phyloP scores from a whole-genome alignment of 805 yeast species.

The Lipomyces sp. region DNA sequence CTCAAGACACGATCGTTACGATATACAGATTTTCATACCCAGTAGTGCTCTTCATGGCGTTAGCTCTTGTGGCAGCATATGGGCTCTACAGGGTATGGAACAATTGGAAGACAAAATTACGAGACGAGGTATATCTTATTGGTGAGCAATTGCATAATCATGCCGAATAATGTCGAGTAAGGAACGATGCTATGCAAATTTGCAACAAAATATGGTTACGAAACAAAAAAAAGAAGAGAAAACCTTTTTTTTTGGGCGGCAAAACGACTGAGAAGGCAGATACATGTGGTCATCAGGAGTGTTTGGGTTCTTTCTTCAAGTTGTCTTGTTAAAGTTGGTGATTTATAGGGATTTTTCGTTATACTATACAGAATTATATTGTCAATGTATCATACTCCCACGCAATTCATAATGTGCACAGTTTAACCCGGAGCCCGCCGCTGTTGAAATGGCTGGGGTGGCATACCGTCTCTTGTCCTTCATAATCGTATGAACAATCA shows the following conservation, averaged over 20 bases:
- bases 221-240: no score
- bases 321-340: slow-evolving; percentile 1
- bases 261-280: background rate
- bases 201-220: background rate
- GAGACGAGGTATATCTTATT: slow-evolving; percentile 45
- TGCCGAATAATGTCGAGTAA: slow-evolving; percentile 18
- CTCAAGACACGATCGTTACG: slow-evolving; percentile 18
- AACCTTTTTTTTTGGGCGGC: background rate
- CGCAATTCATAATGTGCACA: background rate
- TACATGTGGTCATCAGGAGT: slow-evolving; percentile 3
- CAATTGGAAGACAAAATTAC: slow-evolving; percentile 38
- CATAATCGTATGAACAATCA: no score
- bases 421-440: background rate
- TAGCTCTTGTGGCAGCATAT: slow-evolving; percentile 4
- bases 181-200: background rate
- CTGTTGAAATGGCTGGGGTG: no score
- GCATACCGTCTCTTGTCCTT: no score
- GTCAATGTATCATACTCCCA: background rate
- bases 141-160: slow-evolving; percentile 46
- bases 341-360: slow-evolving; percentile 1
- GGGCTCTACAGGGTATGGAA: slow-evolving; percentile 15
- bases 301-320: background rate
- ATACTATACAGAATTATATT: background rate
- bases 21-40: slow-evolving; percentile 29
- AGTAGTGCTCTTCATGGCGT: slow-evolving; percentile 11